phyloP scores from a whole-genome alignment of 345 rosid species.

The Combretum micranthum region DNA sequence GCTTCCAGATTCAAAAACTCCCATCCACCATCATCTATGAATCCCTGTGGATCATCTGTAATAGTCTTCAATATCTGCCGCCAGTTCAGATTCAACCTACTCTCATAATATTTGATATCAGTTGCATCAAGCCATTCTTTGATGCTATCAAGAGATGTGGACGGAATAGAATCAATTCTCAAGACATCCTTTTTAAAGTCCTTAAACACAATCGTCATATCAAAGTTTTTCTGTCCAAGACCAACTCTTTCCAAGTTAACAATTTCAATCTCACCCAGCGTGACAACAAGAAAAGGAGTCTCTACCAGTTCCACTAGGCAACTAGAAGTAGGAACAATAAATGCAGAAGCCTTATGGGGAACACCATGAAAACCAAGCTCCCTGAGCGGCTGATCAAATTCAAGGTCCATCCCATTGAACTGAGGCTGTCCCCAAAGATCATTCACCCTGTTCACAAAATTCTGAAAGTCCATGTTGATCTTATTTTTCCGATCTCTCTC shows the following conservation, averaged over 20 bases:
- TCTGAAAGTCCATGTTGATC: conserved; percentile 78
- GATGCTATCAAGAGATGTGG: conserved; percentile 73
- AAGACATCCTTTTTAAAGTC: conserved; percentile 89
- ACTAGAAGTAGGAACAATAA: conserved; percentile 82
- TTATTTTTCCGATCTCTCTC: conserved; percentile 85
- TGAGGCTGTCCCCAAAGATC: conserved; percentile 89
- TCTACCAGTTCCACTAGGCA: conserved; percentile 88
- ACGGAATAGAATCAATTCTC: conserved; percentile 74
- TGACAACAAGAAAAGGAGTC: conserved; percentile 72
- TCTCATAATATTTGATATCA: conserved; percentile 87
- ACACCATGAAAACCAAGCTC: conserved; percentile 97
- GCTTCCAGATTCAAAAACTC: conserved; percentile 85
- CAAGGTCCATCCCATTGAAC: conserved; percentile 70
- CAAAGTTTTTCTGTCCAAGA: conserved; percentile 88
- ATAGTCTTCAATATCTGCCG: conserved; percentile 81
- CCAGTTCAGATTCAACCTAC: conserved; percentile 92
- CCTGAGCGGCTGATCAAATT: conserved; percentile 92
- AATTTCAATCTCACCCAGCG: conserved; percentile 88
- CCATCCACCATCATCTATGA: conserved; percentile 86
- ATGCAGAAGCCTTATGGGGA: conserved; percentile 67
- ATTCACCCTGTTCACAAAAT: conserved; percentile 74
- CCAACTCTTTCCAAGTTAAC: conserved; percentile 95
- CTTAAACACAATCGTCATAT: conserved; percentile 85
- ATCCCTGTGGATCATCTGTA: conserved; percentile 84
- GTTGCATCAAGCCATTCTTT: conserved; percentile 95